Base-by-base conservation (phyloP, 495 filamentous ascomycete genomes). In the Apodospora peruviana region DNA sequence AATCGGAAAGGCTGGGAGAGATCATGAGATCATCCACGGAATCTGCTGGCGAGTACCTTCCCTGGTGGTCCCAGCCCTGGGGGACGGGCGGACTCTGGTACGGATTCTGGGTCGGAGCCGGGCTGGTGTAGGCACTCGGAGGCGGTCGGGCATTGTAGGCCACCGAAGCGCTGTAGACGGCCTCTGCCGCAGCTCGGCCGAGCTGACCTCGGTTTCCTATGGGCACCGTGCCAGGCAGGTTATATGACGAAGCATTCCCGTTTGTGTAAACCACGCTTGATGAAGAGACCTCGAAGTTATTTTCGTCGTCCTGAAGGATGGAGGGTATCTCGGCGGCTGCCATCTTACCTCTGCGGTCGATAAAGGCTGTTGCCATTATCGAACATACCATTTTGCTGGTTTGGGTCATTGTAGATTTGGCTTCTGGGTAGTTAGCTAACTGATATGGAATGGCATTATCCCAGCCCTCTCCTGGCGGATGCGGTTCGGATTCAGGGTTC, bases 1-100 rank as follows among this genome's bases (percentile, higher is more conserved):
- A 71, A 50, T 75, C 72, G 35, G 69, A 73, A 16, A 71, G 48
- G 57, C 63, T 68, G 21, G 69, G 58, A 42, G 69, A 71, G 18
- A 50, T 57, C 56, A 71, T 62, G 27, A 74, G 63, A 48, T 76
- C 73, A 59, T 76, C 73, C 47, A 74, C 57, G 23, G 73, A 74
- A 51, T 74, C 72, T 32, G 69, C 57, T 0, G 72, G 70, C 25
- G 73, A 76, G 51, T 71, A 74, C 29, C 52, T 41, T 25, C 54
- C 55, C 36, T 62, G 67, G 7, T 55, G 59, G 17, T 73, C 70
- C 72, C 72, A 74, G 14, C 52, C 50, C 39, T 66, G 65, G n/a
- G n/a, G n/a, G 5, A 69, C 59, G 22, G 50, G 56, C 35, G 59
- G 57, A 48, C 56, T 61, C 43, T 60, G 58, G 53, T 69, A 68